These are phyloP conservation scores for Moricandia moricandioides DNA, from an alignment of 345 rosid species.

Conservation along the genomic window DNA sequence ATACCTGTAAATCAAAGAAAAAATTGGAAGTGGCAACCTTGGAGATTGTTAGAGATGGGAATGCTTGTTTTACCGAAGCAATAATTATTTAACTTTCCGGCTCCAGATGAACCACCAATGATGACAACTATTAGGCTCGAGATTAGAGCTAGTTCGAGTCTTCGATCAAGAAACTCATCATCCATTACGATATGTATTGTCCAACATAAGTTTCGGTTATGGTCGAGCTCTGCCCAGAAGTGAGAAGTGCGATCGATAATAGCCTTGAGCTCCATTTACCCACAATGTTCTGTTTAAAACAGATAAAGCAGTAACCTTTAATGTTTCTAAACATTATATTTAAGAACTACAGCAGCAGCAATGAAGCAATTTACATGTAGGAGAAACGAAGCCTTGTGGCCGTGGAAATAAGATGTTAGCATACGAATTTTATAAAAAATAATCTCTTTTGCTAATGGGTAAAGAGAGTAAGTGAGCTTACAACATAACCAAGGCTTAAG, in stretches of 20 bases:
- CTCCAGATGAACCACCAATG: constrained; percentile 91
- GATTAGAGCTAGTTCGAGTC: constrained; percentile 39
- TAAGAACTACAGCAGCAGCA: neutral
- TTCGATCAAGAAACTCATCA: constrained; percentile 84
- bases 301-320: neutral
- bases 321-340: too few relatives aligned
- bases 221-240: constrained; percentile 48
- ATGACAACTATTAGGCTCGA: constrained; percentile 78
- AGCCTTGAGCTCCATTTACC: constrained; percentile 94
- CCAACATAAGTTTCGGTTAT: constrained; percentile 98
- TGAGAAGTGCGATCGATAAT: constrained; percentile 74
- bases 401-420: neutral
- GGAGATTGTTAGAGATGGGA: neutral
- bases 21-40: constrained; percentile 53
- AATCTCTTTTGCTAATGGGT: neutral
- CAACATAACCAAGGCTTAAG: constrained; percentile 98
- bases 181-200: constrained; percentile 70
- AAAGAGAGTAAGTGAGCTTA: constrained; percentile 31
- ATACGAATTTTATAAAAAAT: neutral
- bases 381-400: constrained; percentile 43
- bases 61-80: constrained; percentile 60
- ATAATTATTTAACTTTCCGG: constrained; percentile 80
- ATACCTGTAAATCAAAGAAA: constrained; percentile 53
- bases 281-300: constrained; percentile 68
- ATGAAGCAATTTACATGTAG: constrained; percentile 50